Conservation (phyloP, 306 rosid genomes). For the Cicer cuneatum region DNA sequence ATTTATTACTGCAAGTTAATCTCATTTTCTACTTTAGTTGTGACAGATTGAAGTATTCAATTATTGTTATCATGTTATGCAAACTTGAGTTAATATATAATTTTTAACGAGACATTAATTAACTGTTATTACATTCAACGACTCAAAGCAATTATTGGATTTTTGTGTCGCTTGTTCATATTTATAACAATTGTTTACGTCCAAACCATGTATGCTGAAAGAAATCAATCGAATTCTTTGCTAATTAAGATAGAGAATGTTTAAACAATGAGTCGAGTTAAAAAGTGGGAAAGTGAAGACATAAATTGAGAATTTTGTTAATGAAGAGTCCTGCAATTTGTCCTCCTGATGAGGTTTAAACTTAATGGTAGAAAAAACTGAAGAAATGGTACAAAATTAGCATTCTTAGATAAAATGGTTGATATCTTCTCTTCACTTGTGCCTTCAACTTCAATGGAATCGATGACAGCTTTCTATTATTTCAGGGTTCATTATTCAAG, state of each 20-base stretch:
- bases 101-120: neutral
- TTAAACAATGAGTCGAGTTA: neutral
- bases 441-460: neutral
- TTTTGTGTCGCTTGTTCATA: neutral
- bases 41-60: constrained; percentile 17
- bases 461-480: neutral
- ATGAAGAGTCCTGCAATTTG: neutral
- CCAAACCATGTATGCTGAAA: neutral
- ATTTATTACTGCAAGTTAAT: no score
- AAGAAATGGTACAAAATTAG: constrained; percentile 15
- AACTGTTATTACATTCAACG: neutral
- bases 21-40: constrained; percentile 21
- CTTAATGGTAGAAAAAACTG: neutral
- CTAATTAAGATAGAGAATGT: neutral
- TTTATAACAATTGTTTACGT: neutral
- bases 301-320: neutral
- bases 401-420: neutral
- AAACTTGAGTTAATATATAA: neutral
- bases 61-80: constrained; percentile 4
- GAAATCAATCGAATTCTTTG: neutral
- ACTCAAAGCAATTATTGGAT: constrained; percentile 13
- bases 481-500: constrained; percentile 25
- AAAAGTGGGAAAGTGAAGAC: neutral
- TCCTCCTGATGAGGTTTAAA: neutral
- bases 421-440: constrained; percentile 12